phyloP scores from a whole-genome alignment of 768 basidiomycete genomes.

The Gymnopilus dilepis region DNA sequence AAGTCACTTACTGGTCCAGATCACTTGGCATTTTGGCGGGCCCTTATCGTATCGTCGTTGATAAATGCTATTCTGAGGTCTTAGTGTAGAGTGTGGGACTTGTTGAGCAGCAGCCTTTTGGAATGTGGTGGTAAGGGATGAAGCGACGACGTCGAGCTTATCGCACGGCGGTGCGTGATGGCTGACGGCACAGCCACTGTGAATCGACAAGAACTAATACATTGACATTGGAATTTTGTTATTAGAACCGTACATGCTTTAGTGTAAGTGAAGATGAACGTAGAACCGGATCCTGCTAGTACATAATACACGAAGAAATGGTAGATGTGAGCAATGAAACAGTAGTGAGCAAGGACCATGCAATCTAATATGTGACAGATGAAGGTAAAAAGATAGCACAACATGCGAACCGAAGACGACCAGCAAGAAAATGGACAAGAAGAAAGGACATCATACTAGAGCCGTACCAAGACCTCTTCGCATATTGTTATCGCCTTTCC shows the following conservation, averaged over 20 bases:
- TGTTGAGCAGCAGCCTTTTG: too few relatives aligned
- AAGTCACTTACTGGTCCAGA: conserved; percentile 56
- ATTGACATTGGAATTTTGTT: not conserved
- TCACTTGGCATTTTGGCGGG: conserved; percentile 50
- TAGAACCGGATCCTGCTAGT: conserved; percentile 3
- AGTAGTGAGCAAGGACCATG: not conserved
- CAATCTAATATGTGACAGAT: conserved; percentile 12
- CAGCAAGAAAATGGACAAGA: conserved; percentile 5
- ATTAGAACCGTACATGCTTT: conserved; percentile 1
- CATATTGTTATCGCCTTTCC: conserved; percentile 53
- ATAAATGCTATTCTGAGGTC: too few relatives aligned
- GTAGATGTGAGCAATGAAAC: not conserved
- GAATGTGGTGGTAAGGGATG: conserved; percentile 16
- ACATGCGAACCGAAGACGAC: not conserved
- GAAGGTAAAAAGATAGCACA: not conserved
- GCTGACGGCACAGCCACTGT: conserved; percentile 14
- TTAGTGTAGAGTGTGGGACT: too few relatives aligned
- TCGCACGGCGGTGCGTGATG: not conserved
- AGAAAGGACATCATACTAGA: conserved; percentile 34
- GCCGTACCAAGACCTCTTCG: conserved; percentile 47
- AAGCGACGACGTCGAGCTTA: not conserved
- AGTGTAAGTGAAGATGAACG: not conserved
- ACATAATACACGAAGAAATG: not conserved
- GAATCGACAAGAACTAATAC: not conserved
- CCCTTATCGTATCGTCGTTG: not conserved